Evolutionary conservation across 352 stramenopile genomes (phyloP), one percentile per base, ranked within the genome.

Genomic region (Globisporangium sylvaticum): DNA sequence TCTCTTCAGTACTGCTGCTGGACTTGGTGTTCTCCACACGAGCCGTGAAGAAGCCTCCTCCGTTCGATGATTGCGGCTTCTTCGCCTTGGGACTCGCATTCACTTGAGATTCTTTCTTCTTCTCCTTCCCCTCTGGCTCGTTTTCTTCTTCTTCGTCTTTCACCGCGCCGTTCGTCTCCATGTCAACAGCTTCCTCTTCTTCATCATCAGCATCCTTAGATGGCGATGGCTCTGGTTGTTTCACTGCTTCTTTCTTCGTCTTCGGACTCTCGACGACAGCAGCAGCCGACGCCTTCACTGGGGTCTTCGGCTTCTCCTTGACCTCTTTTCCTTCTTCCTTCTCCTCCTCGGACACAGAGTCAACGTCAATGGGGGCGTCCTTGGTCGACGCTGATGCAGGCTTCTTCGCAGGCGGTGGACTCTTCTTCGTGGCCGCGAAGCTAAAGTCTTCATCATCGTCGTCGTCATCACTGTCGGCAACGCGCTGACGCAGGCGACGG

Each of bases 401-500:
- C 44, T 55, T 63, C 56, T 76, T 79, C 3, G 24, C 46, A 2
- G 24, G 22, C 20, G 71, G 22, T 20, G 71, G 22, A 29, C 37
- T 67, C 14, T 57, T 42, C 1, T 54, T 73, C 34, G 78, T 37
- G 9, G 31, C 66, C 14, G 58, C 39, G 14, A 88, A 39, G 46
- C 84, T 67, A 67, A 75, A 37, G 42, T 83, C 76, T 25, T 73
- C 80, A 18, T 87, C 81, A 0, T 83, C 74, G 24, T 88, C 78
- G 20, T 90, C 74, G 12, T 76, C 77, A 12, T 88, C 66, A 18
- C 66, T 72, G n/a, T 61, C 61, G 8, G 42, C 77, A 5, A 89
- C 66, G 1, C 81, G 77, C 73, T 90, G 83, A 7, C 83, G 81
- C 4, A 92, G 68, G 63, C 84, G 81, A 61, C 83, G 73, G 10